Evolutionary conservation across 2,329 filamentous ascomycete genomes (phyloP).

Genomic region (Ceratocystis lukuohia): DNA sequence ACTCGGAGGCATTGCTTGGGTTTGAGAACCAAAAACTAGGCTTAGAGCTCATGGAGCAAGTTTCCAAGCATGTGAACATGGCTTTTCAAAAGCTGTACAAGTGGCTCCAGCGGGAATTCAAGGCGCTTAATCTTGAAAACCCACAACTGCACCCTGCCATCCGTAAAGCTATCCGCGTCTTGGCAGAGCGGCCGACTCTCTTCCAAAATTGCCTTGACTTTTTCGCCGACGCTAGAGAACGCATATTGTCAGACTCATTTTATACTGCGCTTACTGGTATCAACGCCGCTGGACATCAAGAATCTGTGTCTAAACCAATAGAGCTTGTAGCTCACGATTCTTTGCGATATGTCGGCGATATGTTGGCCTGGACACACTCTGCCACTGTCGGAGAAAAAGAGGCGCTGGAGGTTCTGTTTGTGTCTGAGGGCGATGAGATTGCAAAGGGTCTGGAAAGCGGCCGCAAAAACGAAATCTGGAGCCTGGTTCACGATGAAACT

Average conservation of each 20-base stretch:
- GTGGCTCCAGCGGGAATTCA: conserved; percentile 91
- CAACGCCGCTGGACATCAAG: conserved; percentile 42
- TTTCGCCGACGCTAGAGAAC: conserved; percentile 80
- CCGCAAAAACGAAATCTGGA: conserved; percentile 73
- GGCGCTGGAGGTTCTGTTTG: conserved; percentile 79
- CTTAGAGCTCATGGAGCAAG: conserved; percentile 82
- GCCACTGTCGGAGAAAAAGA: conserved; percentile 88
- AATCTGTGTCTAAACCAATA: conserved; percentile 67
- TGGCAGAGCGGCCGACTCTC: conserved; percentile 76
- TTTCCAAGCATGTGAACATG: conserved; percentile 69
- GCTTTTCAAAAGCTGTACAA: conserved; percentile 93
- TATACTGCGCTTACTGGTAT: conserved; percentile 73
- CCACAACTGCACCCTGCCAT: conserved; percentile 82
- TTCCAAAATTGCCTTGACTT: conserved; percentile 91
- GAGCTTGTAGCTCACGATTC: conserved; percentile 88
- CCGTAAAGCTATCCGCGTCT: conserved; percentile 65
- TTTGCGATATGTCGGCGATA: conserved; percentile 83
- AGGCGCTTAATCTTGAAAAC: conserved; percentile 81
- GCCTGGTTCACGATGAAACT: conserved; percentile 44
- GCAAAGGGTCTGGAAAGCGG: conserved; percentile 62
- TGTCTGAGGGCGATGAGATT: conserved; percentile 80
- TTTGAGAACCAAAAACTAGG: conserved; percentile 82
- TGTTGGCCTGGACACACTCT: conserved; percentile 95
- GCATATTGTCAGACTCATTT: conserved; percentile 77
- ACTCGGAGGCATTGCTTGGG: conserved; percentile 79